phyloP scores from a whole-genome alignment of 352 stramenopile genomes.

The Phytophthora palmivora region DNA sequence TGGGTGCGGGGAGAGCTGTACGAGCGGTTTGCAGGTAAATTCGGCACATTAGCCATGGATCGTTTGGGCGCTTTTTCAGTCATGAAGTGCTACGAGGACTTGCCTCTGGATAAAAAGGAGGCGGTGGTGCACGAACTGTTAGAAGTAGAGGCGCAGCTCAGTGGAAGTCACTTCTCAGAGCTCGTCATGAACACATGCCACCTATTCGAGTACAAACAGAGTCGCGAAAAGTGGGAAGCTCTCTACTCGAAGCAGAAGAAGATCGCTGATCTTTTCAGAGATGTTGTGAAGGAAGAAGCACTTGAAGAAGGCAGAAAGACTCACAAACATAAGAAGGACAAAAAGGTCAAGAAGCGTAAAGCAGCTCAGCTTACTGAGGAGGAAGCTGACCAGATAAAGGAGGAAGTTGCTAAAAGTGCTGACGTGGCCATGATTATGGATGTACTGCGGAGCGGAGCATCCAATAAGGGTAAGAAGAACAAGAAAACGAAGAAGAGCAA shows the following conservation, averaged over 20 bases:
- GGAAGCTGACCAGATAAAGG: conserved; percentile 39
- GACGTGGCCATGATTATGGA: conserved; percentile 79
- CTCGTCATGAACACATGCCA: conserved; percentile 84
- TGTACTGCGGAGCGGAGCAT: conserved; percentile 48
- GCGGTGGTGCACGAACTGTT: conserved; percentile 77
- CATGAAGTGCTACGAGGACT: conserved; percentile 83
- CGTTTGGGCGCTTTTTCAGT: conserved; percentile 81
- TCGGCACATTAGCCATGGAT: conserved; percentile 73
- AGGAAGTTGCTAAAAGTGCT: conserved; percentile 45
- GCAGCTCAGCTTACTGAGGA: conserved; percentile 24
- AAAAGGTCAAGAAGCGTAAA: conserved; percentile 63
- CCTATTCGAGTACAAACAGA: conserved; percentile 83
- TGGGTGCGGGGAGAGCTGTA: conserved; percentile 78
- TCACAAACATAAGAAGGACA: conserved; percentile 43
- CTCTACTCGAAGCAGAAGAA: conserved; percentile 85
- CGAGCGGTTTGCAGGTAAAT: conserved; percentile 72
- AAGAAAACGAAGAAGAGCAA: conserved; percentile 62
- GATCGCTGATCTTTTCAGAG: conserved; percentile 81
- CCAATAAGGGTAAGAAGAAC: conserved; percentile 43
- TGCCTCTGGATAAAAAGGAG: conserved; percentile 67
- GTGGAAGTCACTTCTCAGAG: conserved; percentile 82
- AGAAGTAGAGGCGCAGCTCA: conserved; percentile 73
- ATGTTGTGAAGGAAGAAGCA: conserved; percentile 50
- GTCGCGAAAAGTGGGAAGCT: conserved; percentile 78
- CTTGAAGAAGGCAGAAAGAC: conserved; percentile 15